Evolutionary conservation across 495 filamentous ascomycete species (phyloP).

Genomic region (Baudoinia panamericana): DNA sequence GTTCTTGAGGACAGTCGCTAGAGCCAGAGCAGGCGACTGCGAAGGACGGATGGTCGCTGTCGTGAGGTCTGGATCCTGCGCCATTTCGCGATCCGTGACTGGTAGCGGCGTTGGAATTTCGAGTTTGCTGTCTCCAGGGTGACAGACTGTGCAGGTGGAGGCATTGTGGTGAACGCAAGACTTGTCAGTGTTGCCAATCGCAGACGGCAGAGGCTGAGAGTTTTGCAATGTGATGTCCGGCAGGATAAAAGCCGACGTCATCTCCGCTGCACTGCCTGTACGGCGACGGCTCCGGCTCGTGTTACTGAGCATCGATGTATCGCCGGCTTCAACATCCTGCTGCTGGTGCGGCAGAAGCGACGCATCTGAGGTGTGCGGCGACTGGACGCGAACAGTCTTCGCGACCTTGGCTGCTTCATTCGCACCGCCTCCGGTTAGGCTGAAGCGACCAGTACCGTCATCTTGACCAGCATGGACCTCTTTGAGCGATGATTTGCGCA

Average conservation of each 20-base stretch:
- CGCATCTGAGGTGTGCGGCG: slow-evolving; percentile 13
- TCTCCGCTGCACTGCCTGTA: slow-evolving; percentile 38
- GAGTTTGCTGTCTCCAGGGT: slow-evolving; percentile 39
- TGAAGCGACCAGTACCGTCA: slow-evolving; percentile 18
- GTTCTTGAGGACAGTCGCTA: slow-evolving; percentile 66
- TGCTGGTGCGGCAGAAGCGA: not conserved
- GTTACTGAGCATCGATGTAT: slow-evolving; percentile 25
- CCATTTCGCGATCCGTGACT: slow-evolving; percentile 52
- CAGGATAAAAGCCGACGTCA: slow-evolving; percentile 73
- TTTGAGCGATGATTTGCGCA: slow-evolving; percentile 28
- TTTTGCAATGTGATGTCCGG: slow-evolving; percentile 46
- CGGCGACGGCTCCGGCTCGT: slow-evolving; percentile 27
- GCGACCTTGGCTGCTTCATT: not conserved
- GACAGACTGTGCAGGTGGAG: slow-evolving; percentile 19
- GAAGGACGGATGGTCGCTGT: slow-evolving; percentile 68
- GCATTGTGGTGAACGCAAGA: slow-evolving; percentile 23
- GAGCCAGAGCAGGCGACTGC: slow-evolving; percentile 56
- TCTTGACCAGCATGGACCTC: slow-evolving; percentile 18
- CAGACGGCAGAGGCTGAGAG: slow-evolving; percentile 26
- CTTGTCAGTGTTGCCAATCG: slow-evolving; percentile 8
- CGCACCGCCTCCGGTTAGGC: not conserved
- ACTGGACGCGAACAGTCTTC: slow-evolving; percentile 19
- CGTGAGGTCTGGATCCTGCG: slow-evolving; percentile 39
- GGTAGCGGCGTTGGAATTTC: slow-evolving; percentile 55
- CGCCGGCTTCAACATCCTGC: slow-evolving; percentile 11